Percentiles rank a stretch among this genome's conserved stretches.
These are phyloP conservation scores for Orbilia ellipsospora DNA, from an alignment of 2,329 filamentous ascomycete species.

Conservation along the genomic window DNA sequence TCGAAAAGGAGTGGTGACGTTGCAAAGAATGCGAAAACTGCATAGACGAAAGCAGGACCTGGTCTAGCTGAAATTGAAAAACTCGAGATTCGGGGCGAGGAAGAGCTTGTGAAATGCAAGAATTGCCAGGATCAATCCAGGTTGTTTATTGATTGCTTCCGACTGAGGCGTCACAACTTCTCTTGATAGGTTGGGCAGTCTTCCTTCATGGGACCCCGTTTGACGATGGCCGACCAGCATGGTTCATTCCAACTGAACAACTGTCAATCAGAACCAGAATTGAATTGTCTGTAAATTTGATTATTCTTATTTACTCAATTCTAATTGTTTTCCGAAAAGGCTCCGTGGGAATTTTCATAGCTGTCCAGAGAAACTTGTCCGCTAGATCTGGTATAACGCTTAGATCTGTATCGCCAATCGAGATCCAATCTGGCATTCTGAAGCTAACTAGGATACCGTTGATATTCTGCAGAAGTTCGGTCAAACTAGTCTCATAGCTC, in stretches of 20 bases:
- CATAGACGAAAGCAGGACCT: constrained; percentile 20
- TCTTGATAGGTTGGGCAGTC: constrained; percentile 18
- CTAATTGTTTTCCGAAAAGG: not conserved
- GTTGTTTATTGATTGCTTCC: constrained; percentile 19
- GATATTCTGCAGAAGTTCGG: constrained; percentile 14
- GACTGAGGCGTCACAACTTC: not conserved
- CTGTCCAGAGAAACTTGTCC: constrained; percentile 1
- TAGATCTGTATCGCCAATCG: constrained; percentile 55
- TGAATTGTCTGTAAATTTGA: too few species aligned
- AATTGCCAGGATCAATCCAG: constrained; percentile 14
- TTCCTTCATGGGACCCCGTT: not conserved
- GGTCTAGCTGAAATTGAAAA: constrained; percentile 10
- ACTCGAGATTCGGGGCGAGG: constrained; percentile 4
- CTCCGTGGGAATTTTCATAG: constrained; percentile 8
- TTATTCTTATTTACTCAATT: too few species aligned
- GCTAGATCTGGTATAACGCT: constrained; percentile 28
- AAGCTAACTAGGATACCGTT: constrained; percentile 31
- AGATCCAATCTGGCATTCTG: constrained; percentile 50
- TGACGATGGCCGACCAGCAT: not conserved
- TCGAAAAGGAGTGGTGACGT: constrained; percentile 24
- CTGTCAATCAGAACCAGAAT: not conserved
- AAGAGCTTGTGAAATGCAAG: constrained; percentile 10
- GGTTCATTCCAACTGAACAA: constrained; percentile 1
- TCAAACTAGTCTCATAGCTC: constrained; percentile 5
- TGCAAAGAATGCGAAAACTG: constrained; percentile 43